Evolutionary conservation across 805 yeast species (phyloP), one percentile per base, ranked within the genome.

Genomic region (Teunomyces panamensis): DNA sequence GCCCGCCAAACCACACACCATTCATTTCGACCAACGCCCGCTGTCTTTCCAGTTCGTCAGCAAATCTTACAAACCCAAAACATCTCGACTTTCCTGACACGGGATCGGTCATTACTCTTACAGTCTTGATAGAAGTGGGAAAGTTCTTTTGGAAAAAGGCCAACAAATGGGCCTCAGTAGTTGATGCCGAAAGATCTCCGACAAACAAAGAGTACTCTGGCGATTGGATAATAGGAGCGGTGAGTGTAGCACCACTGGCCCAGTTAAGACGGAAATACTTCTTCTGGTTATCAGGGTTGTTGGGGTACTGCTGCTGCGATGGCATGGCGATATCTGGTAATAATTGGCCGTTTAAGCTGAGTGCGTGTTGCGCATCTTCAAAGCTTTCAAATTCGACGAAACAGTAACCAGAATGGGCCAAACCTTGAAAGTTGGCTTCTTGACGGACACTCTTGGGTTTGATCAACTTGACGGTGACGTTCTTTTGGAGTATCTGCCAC

Each of bases 91-190:
- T 78, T 0, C 91, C 91, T 10, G 86, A 78, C 5, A 87, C 78
- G 2, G 94, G 94, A 60, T 87, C 92, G 0, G 94, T 86, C 92
- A 87, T 87, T 9, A 87, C 92, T 50, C 94, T 71, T 5, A 87
- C 94, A 2, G 94, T 86, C 56, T 85, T 85, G 34, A 87, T 85
- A 7, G 88, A 79, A 44, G 71, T 70, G 6, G 77, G 74, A 66
- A 79, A 87, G 48, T 76, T 75, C 37, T 80, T 77, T 62, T 86
- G 92, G 63, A 87, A 87, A 44, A 87, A 71, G 20, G 88, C 82
- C 43, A 87, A 66, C 49, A 87, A 65, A 62, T 86, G 91, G 5
- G 91, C 91, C 62, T 87, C 94, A 0, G 92, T 86, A 3, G 90
- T 85, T 1, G 81, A 75, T 1, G 92, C 89, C 1, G 89, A 78